A percentile compares a stretch with the other conserved stretches of the same genome.
phyloP scores from a whole-genome alignment of 2,329 filamentous ascomycete genomes.

The Aspergillus brunneoviolaceus region DNA sequence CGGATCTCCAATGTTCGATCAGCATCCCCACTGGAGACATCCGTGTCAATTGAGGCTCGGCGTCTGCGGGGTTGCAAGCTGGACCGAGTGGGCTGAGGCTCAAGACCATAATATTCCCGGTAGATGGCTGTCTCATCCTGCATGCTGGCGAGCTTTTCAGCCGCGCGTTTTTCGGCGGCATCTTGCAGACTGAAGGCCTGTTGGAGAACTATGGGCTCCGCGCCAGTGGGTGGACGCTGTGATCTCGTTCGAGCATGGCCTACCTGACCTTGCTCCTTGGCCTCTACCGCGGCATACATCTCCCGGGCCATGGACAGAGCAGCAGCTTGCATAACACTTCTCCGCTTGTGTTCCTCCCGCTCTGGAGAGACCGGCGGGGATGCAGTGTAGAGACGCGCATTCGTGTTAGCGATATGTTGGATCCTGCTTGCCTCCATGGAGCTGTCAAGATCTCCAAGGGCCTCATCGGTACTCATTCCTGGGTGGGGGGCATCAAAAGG shows the following conservation, averaged over 20 bases:
- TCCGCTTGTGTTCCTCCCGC: conserved; percentile 69
- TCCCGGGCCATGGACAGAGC: conserved; percentile 86
- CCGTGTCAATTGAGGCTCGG: conserved; percentile 67
- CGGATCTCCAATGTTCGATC: conserved; percentile 71
- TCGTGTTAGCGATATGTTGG: conserved; percentile 64
- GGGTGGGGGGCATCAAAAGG: conserved; percentile 61
- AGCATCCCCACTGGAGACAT: conserved; percentile 61
- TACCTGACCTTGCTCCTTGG: conserved; percentile 32
- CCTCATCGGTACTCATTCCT: conserved; percentile 66
- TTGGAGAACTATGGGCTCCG: conserved; percentile 23
- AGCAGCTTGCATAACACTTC: conserved; percentile 74
- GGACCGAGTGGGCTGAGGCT: conserved; percentile 46
- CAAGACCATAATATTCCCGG: conserved; percentile 73
- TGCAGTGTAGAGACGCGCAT: conserved; percentile 76
- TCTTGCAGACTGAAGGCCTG: conserved; percentile 66
- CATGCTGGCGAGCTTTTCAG: conserved; percentile 78
- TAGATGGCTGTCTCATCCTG: conserved; percentile 69
- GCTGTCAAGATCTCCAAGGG: conserved; percentile 46
- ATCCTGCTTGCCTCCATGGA: conserved; percentile 59
- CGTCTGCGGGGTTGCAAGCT: conserved; percentile 58
- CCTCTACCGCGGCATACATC: conserved; percentile 68
- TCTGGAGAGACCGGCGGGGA: conserved; percentile 70
- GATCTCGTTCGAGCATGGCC: conserved; percentile 34
- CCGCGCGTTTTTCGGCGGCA: conserved; percentile 79
- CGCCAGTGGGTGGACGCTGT: conserved; percentile 32